phyloP scores from a whole-genome alignment of 2,329 filamentous ascomycete genomes.

The Talaromyces sp. region DNA sequence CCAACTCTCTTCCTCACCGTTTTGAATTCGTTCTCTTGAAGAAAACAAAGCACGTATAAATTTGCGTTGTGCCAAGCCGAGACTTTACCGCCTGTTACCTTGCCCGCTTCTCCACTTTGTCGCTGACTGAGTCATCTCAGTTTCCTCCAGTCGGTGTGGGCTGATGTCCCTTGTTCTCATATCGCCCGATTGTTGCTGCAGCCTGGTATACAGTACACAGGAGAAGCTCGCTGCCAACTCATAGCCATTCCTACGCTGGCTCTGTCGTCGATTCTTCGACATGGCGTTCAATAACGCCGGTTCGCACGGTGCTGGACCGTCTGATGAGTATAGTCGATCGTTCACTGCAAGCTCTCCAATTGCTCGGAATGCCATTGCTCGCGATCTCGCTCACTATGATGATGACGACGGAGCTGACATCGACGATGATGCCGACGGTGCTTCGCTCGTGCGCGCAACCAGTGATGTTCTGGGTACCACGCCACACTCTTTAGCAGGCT shows the following conservation, averaged over 20 bases:
- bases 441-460: slow-evolving; percentile 37
- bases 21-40: background rate
- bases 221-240: background rate
- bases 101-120: background rate
- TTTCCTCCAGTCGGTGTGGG: background rate
- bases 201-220: background rate
- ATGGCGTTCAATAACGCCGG: slow-evolving; percentile 19
- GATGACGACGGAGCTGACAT: slow-evolving; percentile 26
- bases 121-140: background rate
- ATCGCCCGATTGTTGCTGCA: background rate
- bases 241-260: background rate
- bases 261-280: slow-evolving; percentile 13
- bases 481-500: slow-evolving; percentile 51
- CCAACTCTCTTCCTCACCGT: background rate
- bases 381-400: slow-evolving; percentile 62
- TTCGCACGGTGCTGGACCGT: slow-evolving; percentile 20
- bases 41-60: background rate
- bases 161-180: background rate
- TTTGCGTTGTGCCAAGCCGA: background rate
- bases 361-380: slow-evolving; percentile 60
- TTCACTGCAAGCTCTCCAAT: slow-evolving; percentile 60
- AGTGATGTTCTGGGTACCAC: slow-evolving; percentile 32
- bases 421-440: slow-evolving; percentile 34
- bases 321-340: slow-evolving; percentile 31
- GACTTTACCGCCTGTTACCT: background rate